A percentile compares a stretch with the other conserved stretches of the same genome.
Conservation (phyloP, 2,329 filamentous ascomycete genomes). For the Fusarium dlaminii region DNA sequence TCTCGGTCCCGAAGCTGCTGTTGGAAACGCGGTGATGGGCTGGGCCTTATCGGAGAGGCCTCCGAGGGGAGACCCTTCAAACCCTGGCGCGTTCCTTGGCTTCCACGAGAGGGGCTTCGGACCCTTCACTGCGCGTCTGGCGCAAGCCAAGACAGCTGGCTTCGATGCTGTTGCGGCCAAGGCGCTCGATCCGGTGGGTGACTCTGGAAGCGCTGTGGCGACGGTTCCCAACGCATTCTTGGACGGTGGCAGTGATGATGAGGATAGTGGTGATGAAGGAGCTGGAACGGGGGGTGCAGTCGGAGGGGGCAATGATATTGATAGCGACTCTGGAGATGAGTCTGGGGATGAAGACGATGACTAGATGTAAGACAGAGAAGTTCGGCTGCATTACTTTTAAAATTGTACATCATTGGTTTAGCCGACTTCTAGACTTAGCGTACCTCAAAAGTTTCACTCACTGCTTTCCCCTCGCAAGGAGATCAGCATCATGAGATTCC, state of each 20-base stretch:
- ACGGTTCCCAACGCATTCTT: not conserved
- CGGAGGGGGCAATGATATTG: not conserved
- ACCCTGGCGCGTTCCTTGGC: not conserved
- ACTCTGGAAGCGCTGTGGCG: not conserved
- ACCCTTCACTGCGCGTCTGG: not conserved
- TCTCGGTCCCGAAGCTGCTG: not conserved
- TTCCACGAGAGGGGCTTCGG: conserved; percentile 5
- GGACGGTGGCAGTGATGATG: not conserved
- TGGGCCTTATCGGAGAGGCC: not conserved
- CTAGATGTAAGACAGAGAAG: accelerated
- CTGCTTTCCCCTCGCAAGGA: too few species aligned
- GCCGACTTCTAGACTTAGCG: accelerated
- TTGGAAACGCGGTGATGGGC: conserved; percentile 5
- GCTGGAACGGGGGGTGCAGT: not conserved
- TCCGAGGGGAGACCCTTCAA: not conserved
- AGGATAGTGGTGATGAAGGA: not conserved
- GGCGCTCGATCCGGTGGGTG: not conserved
- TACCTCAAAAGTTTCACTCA: too few species aligned
- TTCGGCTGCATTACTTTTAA: not conserved
- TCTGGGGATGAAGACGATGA: not conserved
- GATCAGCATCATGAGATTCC: too few species aligned
- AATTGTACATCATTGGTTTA: not conserved
- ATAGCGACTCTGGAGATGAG: not conserved
- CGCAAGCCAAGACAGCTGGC: not conserved
- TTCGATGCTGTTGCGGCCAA: not conserved